Conservation (phyloP, 2,329 filamentous ascomycete genomes). For the Sporothrix pseudoabietina region DNA sequence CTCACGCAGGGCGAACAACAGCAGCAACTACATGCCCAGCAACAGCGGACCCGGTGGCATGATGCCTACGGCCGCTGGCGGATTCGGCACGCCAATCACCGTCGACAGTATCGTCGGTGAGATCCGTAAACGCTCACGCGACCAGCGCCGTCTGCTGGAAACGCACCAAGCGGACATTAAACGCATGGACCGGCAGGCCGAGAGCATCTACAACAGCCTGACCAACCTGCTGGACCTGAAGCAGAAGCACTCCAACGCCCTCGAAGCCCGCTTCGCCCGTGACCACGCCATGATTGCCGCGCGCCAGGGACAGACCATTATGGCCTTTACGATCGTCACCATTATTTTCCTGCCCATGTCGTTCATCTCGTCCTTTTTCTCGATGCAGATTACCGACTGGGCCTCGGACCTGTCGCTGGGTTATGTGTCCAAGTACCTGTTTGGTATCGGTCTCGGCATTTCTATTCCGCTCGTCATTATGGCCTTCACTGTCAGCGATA, state of each 20-base stretch:
- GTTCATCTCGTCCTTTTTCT: slow-evolving; percentile 50
- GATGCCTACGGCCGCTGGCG: neutral
- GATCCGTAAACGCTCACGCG: slow-evolving; percentile 56
- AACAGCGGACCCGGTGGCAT: neutral
- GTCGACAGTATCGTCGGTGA: slow-evolving; percentile 40
- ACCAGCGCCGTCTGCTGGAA: slow-evolving; percentile 61
- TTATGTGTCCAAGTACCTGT: slow-evolving; percentile 40
- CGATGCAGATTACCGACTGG: slow-evolving; percentile 53
- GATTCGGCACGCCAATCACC: neutral
- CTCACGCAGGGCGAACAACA: neutral
- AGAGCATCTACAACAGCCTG: slow-evolving; percentile 60
- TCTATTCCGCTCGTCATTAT: slow-evolving; percentile 45
- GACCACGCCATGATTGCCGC: slow-evolving; percentile 65
- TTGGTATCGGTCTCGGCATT: slow-evolving; percentile 47
- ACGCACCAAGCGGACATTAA: slow-evolving; percentile 61
- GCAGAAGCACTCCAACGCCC: slow-evolving; percentile 69
- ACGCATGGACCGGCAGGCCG: slow-evolving; percentile 64
- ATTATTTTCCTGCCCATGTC: slow-evolving; percentile 50
- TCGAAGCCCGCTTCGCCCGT: slow-evolving; percentile 63
- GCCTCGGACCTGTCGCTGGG: slow-evolving; percentile 39
- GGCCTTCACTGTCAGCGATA: slow-evolving; percentile 45
- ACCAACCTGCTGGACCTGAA: slow-evolving; percentile 67
- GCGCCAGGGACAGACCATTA: slow-evolving; percentile 49
- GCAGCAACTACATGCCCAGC: neutral
- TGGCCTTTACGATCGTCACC: slow-evolving; percentile 51